phyloP scores from a whole-genome alignment of 192 early-diverging fungal species.

The Coemansia sp. region DNA sequence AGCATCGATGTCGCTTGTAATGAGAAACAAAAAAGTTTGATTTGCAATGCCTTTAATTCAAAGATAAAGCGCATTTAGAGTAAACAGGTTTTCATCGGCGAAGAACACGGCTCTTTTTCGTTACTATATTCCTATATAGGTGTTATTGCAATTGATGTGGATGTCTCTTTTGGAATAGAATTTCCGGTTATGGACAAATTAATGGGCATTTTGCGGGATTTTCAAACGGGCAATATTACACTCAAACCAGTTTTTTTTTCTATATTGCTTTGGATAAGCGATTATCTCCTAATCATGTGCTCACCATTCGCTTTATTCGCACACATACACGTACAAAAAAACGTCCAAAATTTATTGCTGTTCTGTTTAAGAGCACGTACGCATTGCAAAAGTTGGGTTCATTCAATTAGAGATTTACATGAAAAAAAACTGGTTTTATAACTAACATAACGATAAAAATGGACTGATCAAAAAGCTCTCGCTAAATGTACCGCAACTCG shows the following conservation, averaged over 20 bases:
- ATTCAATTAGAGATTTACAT: neutral
- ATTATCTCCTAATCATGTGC: neutral
- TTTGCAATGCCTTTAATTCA: neutral
- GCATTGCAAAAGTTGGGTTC: too few species aligned
- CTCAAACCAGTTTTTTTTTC: neutral
- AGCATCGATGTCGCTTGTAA: too few species aligned
- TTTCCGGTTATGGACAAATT: neutral
- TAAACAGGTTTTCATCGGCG: too few species aligned
- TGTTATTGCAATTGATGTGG: too few species aligned
- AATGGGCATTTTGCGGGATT: conserved; percentile 6
- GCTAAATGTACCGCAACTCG: conserved; percentile 72
- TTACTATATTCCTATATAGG: too few species aligned
- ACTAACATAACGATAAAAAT: neutral
- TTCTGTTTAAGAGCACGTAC: too few species aligned
- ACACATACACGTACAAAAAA: neutral
- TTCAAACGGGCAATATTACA: neutral
- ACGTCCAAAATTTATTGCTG: too few species aligned
- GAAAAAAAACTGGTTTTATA: too few species aligned
- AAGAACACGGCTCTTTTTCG: too few species aligned
- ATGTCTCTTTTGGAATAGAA: neutral
- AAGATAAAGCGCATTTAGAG: neutral
- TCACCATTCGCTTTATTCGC: neutral
- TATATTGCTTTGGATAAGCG: neutral
- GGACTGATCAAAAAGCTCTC: neutral
- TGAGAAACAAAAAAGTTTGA: too few species aligned